Evolutionary conservation across 2,329 filamentous ascomycete genomes (phyloP).

Genomic region (Ampelomyces quisqualis): DNA sequence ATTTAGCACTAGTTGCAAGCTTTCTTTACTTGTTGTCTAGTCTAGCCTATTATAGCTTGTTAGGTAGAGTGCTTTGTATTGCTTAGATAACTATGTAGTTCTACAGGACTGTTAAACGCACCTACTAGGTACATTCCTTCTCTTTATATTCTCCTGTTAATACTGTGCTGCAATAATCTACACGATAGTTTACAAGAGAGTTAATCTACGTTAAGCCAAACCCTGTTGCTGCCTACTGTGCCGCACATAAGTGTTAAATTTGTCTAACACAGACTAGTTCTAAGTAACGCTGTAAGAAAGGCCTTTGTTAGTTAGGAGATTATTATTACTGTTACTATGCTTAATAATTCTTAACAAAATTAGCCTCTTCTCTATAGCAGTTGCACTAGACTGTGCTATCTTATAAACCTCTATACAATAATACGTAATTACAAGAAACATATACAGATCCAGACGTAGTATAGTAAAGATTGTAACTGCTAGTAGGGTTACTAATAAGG

Average conservation of each 20-base stretch:
- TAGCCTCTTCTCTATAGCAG: no score
- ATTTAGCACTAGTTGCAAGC: constrained; percentile 8
- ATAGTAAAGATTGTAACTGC: no score
- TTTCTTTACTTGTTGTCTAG: constrained; percentile 7
- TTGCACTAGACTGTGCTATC: no score
- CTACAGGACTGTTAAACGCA: background rate
- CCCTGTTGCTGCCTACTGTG: background rate
- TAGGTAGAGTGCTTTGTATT: background rate
- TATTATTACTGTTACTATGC: no score
- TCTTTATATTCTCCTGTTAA: background rate
- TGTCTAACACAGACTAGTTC: background rate
- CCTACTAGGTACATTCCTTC: background rate
- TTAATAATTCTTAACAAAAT: no score
- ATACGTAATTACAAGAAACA: no score
- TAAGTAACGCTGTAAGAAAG: background rate
- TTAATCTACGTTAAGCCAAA: background rate
- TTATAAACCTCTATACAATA: no score
- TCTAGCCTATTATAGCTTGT: background rate
- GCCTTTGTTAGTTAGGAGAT: no score
- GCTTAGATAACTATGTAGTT: background rate
- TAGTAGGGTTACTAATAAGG: no score
- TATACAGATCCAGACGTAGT: no score
- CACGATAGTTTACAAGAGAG: background rate
- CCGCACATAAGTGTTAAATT: background rate
- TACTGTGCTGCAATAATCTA: constrained; percentile 2